phyloP scores from a whole-genome alignment of 2,329 filamentous ascomycete genomes.

The Aspergillus floridensis region DNA sequence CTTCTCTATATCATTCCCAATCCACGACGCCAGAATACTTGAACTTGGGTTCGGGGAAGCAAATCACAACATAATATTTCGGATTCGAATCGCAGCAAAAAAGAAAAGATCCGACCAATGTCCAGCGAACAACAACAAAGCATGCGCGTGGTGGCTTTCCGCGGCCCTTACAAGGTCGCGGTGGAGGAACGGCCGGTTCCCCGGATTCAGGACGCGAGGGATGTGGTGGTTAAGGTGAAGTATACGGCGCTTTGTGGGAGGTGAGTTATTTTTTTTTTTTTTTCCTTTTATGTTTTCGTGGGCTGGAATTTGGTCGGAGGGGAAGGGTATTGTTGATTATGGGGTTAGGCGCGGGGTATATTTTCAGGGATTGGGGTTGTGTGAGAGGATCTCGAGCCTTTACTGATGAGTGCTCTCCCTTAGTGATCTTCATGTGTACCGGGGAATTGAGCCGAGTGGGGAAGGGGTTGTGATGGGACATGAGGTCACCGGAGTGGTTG shows the following conservation, averaged over 20 bases:
- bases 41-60: too few relatives aligned
- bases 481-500: slow-evolving; percentile 78
- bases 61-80: too few relatives aligned
- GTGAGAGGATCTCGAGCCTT: neutral
- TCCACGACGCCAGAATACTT: too few relatives aligned
- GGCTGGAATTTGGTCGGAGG: neutral
- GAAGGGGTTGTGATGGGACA: slow-evolving; percentile 70
- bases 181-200: slow-evolving; percentile 79
- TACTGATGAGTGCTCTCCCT: neutral
- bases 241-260: slow-evolving; percentile 85
- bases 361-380: neutral
- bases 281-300: neutral
- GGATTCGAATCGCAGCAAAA: too few relatives aligned
- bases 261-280: slow-evolving; percentile 48
- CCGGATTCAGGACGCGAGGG: slow-evolving; percentile 65
- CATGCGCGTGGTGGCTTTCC: slow-evolving; percentile 89
- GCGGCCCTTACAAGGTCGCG: slow-evolving; percentile 70
- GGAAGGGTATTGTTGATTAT: neutral
- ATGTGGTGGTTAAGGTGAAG: slow-evolving; percentile 79
- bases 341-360: neutral
- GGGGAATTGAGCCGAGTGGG: slow-evolving; percentile 70
- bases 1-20: too few relatives aligned
- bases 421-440: slow-evolving; percentile 82
- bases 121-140: slow-evolving; percentile 41
- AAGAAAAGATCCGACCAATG: slow-evolving; percentile 4